phyloP scores from a whole-genome alignment of 768 basidiomycete species.

The Termitomyces sp. region DNA sequence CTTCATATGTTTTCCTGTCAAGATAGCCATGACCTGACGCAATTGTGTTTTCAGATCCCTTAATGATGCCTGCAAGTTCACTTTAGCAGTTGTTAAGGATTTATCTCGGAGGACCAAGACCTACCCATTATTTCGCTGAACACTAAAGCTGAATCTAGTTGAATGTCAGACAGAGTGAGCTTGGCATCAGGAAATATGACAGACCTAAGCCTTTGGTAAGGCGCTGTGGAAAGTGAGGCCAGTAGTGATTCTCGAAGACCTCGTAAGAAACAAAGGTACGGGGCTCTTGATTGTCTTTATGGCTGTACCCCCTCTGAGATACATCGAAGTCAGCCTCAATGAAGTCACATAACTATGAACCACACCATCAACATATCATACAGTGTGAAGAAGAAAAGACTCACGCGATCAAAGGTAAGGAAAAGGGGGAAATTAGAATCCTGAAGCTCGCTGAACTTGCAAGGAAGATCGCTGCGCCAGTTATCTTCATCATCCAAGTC shows the following conservation, averaged over 20 bases:
- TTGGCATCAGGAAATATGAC: neutral
- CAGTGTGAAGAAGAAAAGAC: constrained; percentile 9
- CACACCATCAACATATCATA: neutral
- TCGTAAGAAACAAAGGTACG: constrained; percentile 37
- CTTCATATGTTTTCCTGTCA: constrained; percentile 37
- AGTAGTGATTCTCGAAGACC: constrained; percentile 46
- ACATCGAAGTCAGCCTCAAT: constrained; percentile 41
- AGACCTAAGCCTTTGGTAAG: constrained; percentile 51
- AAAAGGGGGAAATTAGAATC: constrained; percentile 69
- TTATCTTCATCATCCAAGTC: constrained; percentile 38
- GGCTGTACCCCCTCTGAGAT: neutral
- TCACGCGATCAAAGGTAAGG: constrained; percentile 57
- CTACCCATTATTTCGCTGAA: constrained; percentile 66
- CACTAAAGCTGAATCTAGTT: constrained; percentile 55
- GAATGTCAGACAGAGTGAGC: neutral
- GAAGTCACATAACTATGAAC: constrained; percentile 38
- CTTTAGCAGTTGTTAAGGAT: neutral
- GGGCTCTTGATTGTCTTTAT: neutral
- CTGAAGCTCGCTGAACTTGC: constrained; percentile 46
- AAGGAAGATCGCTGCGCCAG: constrained; percentile 42
- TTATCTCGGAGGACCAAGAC: constrained; percentile 4
- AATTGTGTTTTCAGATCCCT: constrained; percentile 58
- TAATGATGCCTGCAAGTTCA: constrained; percentile 50
- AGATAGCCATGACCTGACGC: constrained; percentile 31
- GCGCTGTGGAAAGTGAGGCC: constrained; percentile 51